Base-by-base conservation (phyloP, 345 rosid species). In the Euphorbia pulcherrima region DNA sequence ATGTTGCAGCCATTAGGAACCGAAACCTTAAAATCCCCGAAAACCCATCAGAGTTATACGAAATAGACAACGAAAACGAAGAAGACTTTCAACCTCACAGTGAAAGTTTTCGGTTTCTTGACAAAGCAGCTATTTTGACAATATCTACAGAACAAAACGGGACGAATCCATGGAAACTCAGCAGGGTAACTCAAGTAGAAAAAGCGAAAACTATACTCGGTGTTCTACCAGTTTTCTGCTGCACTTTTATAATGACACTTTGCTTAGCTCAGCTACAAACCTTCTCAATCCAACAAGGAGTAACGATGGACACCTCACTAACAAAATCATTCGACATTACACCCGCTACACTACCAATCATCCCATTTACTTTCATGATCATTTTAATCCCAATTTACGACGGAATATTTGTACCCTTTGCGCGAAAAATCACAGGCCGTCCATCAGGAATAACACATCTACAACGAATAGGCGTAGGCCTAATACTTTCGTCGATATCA, bases 141-240 rank as follows among this genome's bases (percentile, higher is more conserved):
- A 29, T 72, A 53, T 28, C 62, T 13, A 5, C 60, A 39, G 63
- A 21, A 46, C 20, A 77, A 16, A 23, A 33, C n/a, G 26, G 28
- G 28, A 37, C 44, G 27, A 80, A 64, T 71, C 89, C 84, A 20
- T 82, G 88, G 92, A 87, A 72, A 61, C 85, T 85, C 37, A 80
- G 87, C 79, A 74, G 79, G 60, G 83, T 87, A 27, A 87, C 90
- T 1, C 88, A 83, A 77, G 92, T 85, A 10, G 90, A 87, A 68
- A 82, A 73, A 5, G 88, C 84, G 14, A 85, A 87, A 65, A 75
- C 81, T 65, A 24, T 85, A n/a, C 69, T 81, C 0, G 80, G 85
- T 27, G 73, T 87, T 81, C 8, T 78, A 20, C 90, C 88, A 17
- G 57, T 87, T 30, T 87, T 85, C 53, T 71, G 80, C 35, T 85